Conservation (phyloP, 2,329 filamentous ascomycete genomes). For the Stemphylium vesicarium region DNA sequence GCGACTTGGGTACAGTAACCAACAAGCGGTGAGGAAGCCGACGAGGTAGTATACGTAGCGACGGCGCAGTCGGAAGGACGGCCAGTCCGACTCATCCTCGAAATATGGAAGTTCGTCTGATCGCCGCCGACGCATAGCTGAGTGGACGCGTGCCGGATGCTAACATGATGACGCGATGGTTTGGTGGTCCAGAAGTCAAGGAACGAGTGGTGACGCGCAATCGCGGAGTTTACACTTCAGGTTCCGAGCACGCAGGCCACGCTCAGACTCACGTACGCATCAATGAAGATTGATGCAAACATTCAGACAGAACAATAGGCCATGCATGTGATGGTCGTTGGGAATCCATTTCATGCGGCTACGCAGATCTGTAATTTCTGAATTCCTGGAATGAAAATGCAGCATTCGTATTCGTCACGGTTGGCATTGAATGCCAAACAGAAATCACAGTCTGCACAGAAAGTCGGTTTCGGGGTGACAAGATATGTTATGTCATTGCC, state of each 20-base stretch:
- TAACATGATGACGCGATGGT: constrained; percentile 13
- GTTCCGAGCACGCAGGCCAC: neutral
- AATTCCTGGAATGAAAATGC: too few species aligned
- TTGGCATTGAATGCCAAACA: neutral
- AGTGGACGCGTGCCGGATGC: neutral
- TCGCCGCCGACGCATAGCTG: constrained; percentile 43
- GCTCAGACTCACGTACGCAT: neutral
- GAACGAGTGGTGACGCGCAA: constrained; percentile 6
- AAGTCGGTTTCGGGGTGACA: constrained; percentile 12
- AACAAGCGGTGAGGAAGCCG: constrained; percentile 38
- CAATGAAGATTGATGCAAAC: neutral
- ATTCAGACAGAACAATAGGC: too few species aligned
- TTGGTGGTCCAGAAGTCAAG: neutral
- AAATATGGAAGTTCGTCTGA: constrained; percentile 46
- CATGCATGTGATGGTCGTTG: too few species aligned
- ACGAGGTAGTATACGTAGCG: constrained; percentile 37
- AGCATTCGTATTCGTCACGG: neutral
- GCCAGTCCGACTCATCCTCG: constrained; percentile 20
- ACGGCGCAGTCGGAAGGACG: constrained; percentile 33
- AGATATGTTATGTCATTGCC: constrained; percentile 33
- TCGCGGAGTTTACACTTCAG: constrained; percentile 5
- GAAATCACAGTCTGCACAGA: neutral
- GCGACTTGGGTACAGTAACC: constrained; percentile 32
- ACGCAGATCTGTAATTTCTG: neutral
- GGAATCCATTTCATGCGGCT: neutral